Evolutionary conservation across 2,329 filamentous ascomycete species (phyloP).

Genomic region (Aureobasidium sp.): DNA sequence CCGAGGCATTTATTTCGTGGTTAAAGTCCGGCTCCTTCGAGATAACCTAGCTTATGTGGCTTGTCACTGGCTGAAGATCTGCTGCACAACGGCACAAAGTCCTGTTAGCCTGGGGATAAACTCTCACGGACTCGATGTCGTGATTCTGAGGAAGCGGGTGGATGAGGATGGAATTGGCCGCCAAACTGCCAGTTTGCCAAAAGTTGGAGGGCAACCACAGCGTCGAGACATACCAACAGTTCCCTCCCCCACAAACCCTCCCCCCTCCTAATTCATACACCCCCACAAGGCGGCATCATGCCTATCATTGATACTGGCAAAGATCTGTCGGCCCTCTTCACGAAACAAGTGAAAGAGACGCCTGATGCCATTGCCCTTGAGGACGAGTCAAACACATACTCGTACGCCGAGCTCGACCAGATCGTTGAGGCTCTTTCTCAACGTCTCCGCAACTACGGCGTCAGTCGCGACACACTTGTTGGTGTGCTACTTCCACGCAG

Average conservation of each 20-base stretch:
- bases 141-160: constrained; percentile 7
- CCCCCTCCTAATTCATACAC: not conserved
- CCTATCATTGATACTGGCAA: constrained; percentile 62
- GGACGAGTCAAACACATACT: constrained; percentile 59
- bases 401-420: constrained; percentile 64
- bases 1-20: not conserved
- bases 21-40: not conserved
- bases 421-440: constrained; percentile 59
- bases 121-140: constrained; percentile 2
- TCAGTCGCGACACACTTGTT: constrained; percentile 65
- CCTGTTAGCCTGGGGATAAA: not conserved
- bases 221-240: constrained; percentile 12
- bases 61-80: constrained; percentile 6
- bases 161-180: constrained; percentile 7
- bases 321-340: constrained; percentile 66
- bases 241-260: constrained; percentile 1
- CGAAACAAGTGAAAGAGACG: constrained; percentile 59
- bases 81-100: constrained; percentile 12
- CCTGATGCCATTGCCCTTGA: constrained; percentile 66
- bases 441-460: constrained; percentile 59
- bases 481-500: constrained; percentile 69
- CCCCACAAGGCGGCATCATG: constrained; percentile 39
- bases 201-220: constrained; percentile 5
- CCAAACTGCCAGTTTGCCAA: constrained; percentile 13
- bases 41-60: not conserved